These are phyloP conservation scores for Penicillium bovifimosum DNA, from an alignment of 495 filamentous ascomycete species.

Conservation along the genomic window DNA sequence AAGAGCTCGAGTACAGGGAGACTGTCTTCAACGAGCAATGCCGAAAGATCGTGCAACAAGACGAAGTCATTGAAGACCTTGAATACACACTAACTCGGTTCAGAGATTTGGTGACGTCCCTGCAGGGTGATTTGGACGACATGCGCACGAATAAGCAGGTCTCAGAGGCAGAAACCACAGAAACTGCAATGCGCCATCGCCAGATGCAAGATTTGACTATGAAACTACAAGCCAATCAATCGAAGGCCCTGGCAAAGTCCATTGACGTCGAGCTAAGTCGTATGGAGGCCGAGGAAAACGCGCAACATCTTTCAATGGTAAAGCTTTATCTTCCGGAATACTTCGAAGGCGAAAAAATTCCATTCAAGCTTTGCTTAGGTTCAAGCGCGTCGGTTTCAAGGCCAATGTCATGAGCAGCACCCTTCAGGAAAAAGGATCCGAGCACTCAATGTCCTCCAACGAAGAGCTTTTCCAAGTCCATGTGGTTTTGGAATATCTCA, in stretches of 20 bases:
- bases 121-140: slow-evolving; percentile 85
- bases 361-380: slow-evolving; percentile 75
- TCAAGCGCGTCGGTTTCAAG: slow-evolving; percentile 87
- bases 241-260: slow-evolving; percentile 87
- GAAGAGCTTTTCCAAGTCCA: slow-evolving; percentile 73
- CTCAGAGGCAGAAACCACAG: slow-evolving; percentile 84
- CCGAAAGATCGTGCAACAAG: slow-evolving; percentile 56
- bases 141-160: slow-evolving; percentile 87
- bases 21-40: slow-evolving; percentile 69
- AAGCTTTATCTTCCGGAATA: slow-evolving; percentile 85
- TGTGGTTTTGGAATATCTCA: slow-evolving; percentile 77
- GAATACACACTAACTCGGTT: slow-evolving; percentile 87
- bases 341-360: slow-evolving; percentile 76
- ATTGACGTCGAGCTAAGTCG: slow-evolving; percentile 85
- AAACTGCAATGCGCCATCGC: slow-evolving; percentile 75
- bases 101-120: slow-evolving; percentile 75
- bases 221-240: slow-evolving; percentile 81
- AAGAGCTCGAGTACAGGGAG: slow-evolving; percentile 83
- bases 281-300: slow-evolving; percentile 84
- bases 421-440: slow-evolving; percentile 67
- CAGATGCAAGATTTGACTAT: slow-evolving; percentile 95
- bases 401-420: slow-evolving; percentile 71
- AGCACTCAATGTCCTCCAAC: slow-evolving; percentile 49
- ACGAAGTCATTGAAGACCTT: slow-evolving; percentile 73
- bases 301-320: slow-evolving; percentile 82